Evolutionary conservation across 2,329 filamentous ascomycete species (phyloP), one percentile per base, ranked within the genome.

Genomic region (Aspergillus spinulosporus): DNA sequence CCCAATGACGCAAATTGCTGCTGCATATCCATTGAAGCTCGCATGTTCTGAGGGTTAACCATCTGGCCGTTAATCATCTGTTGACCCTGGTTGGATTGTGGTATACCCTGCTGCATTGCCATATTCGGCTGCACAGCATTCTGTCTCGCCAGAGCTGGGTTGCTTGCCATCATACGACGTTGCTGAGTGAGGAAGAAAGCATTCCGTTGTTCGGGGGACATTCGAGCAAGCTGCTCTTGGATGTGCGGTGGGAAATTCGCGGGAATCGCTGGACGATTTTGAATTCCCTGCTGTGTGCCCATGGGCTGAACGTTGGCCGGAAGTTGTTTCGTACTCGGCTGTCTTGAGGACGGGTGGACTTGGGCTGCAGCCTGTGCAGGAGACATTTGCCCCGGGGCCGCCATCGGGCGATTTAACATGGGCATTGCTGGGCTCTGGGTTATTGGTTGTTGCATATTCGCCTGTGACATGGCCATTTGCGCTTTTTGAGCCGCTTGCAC

Each of bases 391-490:
- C 65, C 67, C 3, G 70, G 68, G 3, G 71, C 67, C 59, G 70
- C 67, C 61, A 76, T 72, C 1, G 74, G 74, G 34, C 74, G 74
- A 57, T 77, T 78, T 53, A 78, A 60, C 71, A 75, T 76, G 9
- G 74, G 63, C 69, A 77, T 74, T 8, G 65, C 69, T 14, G 72
- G 69, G 51, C 69, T 74, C 58, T 78, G 73, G 54, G 72, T 49
- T 61, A 76, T 64, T 60, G 73, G 66, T 43, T 72, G 69, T 14
- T 72, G 70, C 39, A 72, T 63, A 55, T 76, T 73, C 14, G 58
- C 76, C 73, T 70, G 76, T 65, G 58, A 70, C 70, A 77, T 73
- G 62, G 74, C 71, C 59, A 79, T 76, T 59, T 80, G 74, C 28
- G 74, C 74, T 54, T 78, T 76, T 52, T 75, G 72, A 9, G 76